These are phyloP conservation scores for Aspergillus latus DNA, from an alignment of 2,329 filamentous ascomycete genomes.

Conservation along the genomic window DNA sequence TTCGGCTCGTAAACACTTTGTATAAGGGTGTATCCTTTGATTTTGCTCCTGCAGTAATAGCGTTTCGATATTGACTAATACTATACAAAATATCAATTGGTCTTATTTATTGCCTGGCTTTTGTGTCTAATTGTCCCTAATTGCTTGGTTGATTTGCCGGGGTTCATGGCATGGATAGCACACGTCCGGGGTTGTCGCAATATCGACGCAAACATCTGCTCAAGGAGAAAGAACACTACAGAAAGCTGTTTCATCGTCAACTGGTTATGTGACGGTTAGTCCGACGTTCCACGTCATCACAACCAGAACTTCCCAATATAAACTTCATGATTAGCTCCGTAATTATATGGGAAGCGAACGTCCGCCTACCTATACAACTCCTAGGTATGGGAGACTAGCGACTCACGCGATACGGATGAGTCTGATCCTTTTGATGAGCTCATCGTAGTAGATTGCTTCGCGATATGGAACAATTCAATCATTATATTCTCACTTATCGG, in stretches of 20 bases:
- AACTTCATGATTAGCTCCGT: constrained; percentile 15
- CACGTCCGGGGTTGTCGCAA: constrained; percentile 25
- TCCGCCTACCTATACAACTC: constrained; percentile 16
- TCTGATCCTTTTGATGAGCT: constrained; percentile 22
- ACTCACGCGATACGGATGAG: background rate
- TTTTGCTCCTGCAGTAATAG: background rate
- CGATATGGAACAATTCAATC: constrained; percentile 20
- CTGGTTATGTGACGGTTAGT: constrained; percentile 22
- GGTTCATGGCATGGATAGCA: constrained; percentile 24
- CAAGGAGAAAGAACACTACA: constrained; percentile 7
- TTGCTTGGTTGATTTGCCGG: constrained; percentile 2
- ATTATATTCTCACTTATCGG: constrained; percentile 6
- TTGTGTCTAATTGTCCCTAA: background rate
- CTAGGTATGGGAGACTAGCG: background rate
- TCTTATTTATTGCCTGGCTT: background rate
- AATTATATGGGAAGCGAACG: constrained; percentile 22
- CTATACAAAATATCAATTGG: no score
- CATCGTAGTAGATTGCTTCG: constrained; percentile 20
- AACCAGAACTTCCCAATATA: background rate
- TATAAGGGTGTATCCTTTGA: background rate
- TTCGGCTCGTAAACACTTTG: no score
- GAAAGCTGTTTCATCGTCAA: constrained; percentile 23
- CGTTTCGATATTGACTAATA: background rate
- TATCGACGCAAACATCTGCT: constrained; percentile 13
- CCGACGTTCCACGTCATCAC: background rate